A percentile compares a stretch with the other conserved stretches of the same genome.
phyloP scores from a whole-genome alignment of 2,329 filamentous ascomycete species.

The Geoglossum cookeanum region DNA sequence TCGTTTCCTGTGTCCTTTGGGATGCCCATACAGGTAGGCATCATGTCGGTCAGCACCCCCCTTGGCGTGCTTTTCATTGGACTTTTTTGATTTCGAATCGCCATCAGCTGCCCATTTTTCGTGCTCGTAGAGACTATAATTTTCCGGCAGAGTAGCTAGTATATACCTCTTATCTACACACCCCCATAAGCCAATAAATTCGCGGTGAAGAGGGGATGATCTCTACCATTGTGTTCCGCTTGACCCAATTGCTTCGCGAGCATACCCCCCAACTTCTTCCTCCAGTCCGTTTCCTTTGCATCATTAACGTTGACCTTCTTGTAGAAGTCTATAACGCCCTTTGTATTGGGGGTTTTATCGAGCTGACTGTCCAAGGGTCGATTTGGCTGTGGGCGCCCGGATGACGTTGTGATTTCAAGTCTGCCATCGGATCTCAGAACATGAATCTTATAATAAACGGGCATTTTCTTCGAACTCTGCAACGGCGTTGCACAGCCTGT shows the following conservation, averaged over 20 bases:
- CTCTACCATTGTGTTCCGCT: constrained; percentile 2
- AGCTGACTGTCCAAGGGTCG: constrained; percentile 32
- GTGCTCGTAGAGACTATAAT: constrained; percentile 39
- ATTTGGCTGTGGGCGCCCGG: constrained; percentile 24
- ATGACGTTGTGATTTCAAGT: constrained; percentile 28
- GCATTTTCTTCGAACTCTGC: neutral
- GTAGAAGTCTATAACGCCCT: constrained; percentile 36
- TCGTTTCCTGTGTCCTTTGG: constrained; percentile 34
- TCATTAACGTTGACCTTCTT: constrained; percentile 30
- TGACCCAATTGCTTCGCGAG: constrained; percentile 29
- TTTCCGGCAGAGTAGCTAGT: constrained; percentile 33
- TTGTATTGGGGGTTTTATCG: constrained; percentile 30
- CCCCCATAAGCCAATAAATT: neutral
- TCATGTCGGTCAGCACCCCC: constrained; percentile 35
- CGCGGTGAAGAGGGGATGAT: neutral
- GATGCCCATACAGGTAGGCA: constrained; percentile 41
- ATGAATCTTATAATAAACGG: constrained; percentile 18
- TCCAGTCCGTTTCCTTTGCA: constrained; percentile 36
- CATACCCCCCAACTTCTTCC: constrained; percentile 39
- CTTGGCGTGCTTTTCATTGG: constrained; percentile 28
- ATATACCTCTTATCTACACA: constrained; percentile 26
- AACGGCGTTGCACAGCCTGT: neutral
- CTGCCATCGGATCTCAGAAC: constrained; percentile 29
- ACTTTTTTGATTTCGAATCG: constrained; percentile 12
- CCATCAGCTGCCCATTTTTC: constrained; percentile 25